Percentiles rank a stretch among this genome's conserved stretches.
Conservation (phyloP, 148 eudicot genomes). For the Rhododendron molle region DNA sequence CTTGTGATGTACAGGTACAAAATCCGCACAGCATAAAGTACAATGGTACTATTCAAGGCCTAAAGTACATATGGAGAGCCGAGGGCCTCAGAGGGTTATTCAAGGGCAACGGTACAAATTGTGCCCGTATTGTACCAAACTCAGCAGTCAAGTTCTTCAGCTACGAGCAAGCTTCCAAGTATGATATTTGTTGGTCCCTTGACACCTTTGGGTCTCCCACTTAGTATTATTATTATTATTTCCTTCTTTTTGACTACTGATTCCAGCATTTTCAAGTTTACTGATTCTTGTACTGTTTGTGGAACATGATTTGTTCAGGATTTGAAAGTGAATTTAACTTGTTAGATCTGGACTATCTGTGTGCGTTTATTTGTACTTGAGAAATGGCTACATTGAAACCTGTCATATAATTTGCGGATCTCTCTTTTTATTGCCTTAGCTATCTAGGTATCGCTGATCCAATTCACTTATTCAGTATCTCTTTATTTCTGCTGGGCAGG, state of each 20-base stretch:
- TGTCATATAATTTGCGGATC: not conserved
- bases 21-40: slow-evolving; percentile 77
- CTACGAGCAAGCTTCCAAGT: slow-evolving; percentile 87
- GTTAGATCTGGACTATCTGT: not conserved
- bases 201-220: not conserved
- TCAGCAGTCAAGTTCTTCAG: slow-evolving; percentile 88
- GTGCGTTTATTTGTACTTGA: not conserved
- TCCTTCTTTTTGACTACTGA: not conserved
- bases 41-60: slow-evolving; percentile 74
- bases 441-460: not conserved
- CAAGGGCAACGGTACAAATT: slow-evolving; percentile 86
- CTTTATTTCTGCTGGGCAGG: slow-evolving; percentile 35
- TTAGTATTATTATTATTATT: not conserved
- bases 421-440: not conserved
- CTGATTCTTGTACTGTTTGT: not conserved
- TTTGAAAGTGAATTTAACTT: not conserved
- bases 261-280: not conserved
- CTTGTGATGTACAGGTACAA: slow-evolving; percentile 51
- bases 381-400: not conserved
- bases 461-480: not conserved
- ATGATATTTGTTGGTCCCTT: slow-evolving; percentile 16
- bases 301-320: not conserved
- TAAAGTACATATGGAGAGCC: slow-evolving; percentile 70
- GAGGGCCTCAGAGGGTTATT: slow-evolving; percentile 80
- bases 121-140: slow-evolving; percentile 88